Evolutionary conservation across 768 basidiomycete genomes (phyloP), one percentile per base, ranked within the genome.

Genomic region (Royoungia palumana): DNA sequence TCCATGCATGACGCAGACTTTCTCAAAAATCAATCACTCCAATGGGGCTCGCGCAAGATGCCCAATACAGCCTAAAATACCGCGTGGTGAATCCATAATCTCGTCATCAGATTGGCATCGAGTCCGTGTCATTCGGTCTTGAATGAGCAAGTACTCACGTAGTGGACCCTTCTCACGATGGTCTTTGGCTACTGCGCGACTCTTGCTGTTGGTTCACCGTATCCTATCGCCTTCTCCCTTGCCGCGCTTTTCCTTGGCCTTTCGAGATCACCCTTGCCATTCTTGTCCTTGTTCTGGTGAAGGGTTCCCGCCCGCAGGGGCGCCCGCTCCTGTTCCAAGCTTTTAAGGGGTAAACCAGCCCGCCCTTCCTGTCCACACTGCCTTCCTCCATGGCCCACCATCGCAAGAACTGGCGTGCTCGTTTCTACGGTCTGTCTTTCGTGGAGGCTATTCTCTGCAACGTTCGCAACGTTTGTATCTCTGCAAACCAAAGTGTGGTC

Each of bases 341-440:
- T 71, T 64, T 87, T 83, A 28, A 71, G 54, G 54, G 69, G 75
- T n/a, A n/a, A n/a, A n/a, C n/a, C n/a, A n/a, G n/a, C n/a, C n/a
- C n/a, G n/a, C n/a, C n/a, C n/a, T n/a, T n/a, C n/a, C n/a, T n/a
- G n/a, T n/a, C n/a, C n/a, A 89, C 64, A 14, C 87, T 74, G 58
- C 79, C 82, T 65, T 92, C 89, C 66, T 95, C 94, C 7, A 76
- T 82, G 1, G 80, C 73, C 91, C 93, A 96, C 94, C 94, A 96
- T 57, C 72, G 78, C 65, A 94, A 65, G 63, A 96, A 97, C 51
- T 76, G 80, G 22, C 75, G 74, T 35, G 76, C 79, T 28, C 70
- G 72, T 63, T 94, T 91, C 63, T 96, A 87, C 27, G 78, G 78
- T 52, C 78, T 82, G 53, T 80, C 79, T 50, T 76, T 61, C 6